Percentiles rank a stretch among this genome's conserved stretches.
Conservation (phyloP, 768 basidiomycete species). For the Kwoniella shandongensis region DNA sequence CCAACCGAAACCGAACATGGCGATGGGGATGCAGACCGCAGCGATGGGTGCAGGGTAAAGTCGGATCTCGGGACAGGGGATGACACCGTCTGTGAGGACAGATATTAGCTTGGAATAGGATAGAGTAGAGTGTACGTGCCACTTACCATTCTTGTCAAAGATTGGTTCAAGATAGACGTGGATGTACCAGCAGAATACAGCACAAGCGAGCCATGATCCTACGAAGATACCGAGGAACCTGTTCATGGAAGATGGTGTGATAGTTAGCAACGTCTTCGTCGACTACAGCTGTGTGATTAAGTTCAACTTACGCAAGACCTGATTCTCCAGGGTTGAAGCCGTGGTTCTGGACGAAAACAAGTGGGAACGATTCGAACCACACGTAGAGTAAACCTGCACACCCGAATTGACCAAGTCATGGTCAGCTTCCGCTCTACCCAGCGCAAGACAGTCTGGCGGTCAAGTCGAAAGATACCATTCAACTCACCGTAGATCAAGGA, state of each 20-base stretch:
- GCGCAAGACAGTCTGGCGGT: too few relatives aligned
- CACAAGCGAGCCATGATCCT: conserved; percentile 16
- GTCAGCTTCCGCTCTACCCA: too few relatives aligned
- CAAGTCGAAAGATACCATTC: background rate
- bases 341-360: conserved; percentile 11
- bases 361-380: conserved; percentile 19
- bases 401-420: too few relatives aligned
- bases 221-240: conserved; percentile 23
- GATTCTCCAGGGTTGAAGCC: conserved; percentile 17
- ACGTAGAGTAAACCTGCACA: conserved; percentile 11
- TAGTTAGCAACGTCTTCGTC: too few relatives aligned
- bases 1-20: conserved; percentile 28
- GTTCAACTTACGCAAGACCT: conserved; percentile 16
- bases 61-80: conserved; percentile 19
- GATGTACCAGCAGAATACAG: conserved; percentile 15
- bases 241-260: too few relatives aligned
- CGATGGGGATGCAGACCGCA: conserved; percentile 21
- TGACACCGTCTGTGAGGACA: conserved; percentile 17
- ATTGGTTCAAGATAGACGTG: conserved; percentile 18
- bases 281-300: too few relatives aligned
- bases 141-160: conserved; percentile 18
- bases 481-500: conserved; percentile 37
- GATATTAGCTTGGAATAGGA: too few relatives aligned
- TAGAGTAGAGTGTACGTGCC: too few relatives aligned
- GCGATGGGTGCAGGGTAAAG: conserved; percentile 14